Percentiles rank a stretch among this genome's conserved stretches.
Conservation (phyloP, 768 basidiomycete species). For the Boletus rufocinnamomeus region DNA sequence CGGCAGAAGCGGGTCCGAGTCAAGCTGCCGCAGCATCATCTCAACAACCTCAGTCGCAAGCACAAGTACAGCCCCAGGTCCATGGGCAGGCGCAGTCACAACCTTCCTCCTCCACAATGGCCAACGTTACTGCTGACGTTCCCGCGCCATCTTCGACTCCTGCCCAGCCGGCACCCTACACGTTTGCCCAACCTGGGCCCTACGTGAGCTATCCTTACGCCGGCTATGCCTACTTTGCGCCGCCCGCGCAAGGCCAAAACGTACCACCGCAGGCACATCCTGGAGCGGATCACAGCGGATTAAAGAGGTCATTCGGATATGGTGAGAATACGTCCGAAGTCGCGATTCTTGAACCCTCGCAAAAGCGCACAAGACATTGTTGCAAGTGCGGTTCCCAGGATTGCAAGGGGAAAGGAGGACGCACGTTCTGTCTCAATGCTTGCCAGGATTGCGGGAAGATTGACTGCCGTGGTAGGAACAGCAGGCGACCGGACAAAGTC, state of each 20-base stretch:
- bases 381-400: constrained; percentile 81
- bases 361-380: constrained; percentile 75
- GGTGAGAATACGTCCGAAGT: constrained; percentile 29
- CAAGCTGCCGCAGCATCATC: constrained; percentile 20
- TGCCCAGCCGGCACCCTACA: constrained; percentile 32
- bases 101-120: constrained; percentile 23
- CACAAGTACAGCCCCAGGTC: constrained; percentile 18
- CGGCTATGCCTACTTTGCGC: constrained; percentile 35
- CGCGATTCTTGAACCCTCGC: constrained; percentile 39
- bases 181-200: constrained; percentile 33
- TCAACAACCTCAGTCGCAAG: constrained; percentile 28
- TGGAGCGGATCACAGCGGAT: constrained; percentile 27
- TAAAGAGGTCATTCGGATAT: constrained; percentile 33
- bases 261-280: constrained; percentile 28
- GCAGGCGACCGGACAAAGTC: constrained; percentile 72
- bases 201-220: constrained; percentile 42
- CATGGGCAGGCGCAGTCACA: constrained; percentile 23
- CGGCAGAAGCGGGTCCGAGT: constrained; percentile 34
- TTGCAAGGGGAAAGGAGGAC: constrained; percentile 82
- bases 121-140: constrained; percentile 22
- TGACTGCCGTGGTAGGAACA: constrained; percentile 77
- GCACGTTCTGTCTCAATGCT: constrained; percentile 68
- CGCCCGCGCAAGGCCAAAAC: constrained; percentile 23
- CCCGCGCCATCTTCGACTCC: constrained; percentile 21
- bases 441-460: constrained; percentile 85